phyloP scores from a whole-genome alignment of 225 moss, liverwort and hornwort species.

The Physcomitrellopsis africana region DNA sequence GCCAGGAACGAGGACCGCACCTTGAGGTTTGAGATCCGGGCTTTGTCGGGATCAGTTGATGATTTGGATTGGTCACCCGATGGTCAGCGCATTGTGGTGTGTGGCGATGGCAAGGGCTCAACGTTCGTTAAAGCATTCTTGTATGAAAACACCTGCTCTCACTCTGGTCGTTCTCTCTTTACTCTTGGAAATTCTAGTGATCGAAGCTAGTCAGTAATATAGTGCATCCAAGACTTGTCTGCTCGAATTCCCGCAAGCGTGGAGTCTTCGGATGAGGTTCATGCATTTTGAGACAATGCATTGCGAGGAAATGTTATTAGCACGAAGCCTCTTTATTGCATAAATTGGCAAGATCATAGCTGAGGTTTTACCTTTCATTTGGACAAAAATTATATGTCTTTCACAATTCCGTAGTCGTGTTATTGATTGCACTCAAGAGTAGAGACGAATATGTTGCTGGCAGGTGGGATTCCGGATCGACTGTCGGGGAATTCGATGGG shows the following conservation, averaged over 20 bases:
- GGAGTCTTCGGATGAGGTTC: neutral
- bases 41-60: constrained; percentile 80
- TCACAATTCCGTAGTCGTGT: neutral
- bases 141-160: constrained; percentile 37
- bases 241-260: neutral
- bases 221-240: neutral
- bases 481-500: constrained; percentile 92
- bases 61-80: constrained; percentile 92
- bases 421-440: neutral
- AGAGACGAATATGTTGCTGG: constrained; percentile 13
- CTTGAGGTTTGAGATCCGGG: constrained; percentile 84
- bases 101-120: constrained; percentile 94
- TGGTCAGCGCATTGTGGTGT: constrained; percentile 87
- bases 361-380: neutral
- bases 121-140: constrained; percentile 87
- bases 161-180: neutral
- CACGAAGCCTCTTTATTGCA: neutral
- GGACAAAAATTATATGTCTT: neutral
- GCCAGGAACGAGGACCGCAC: constrained; percentile 72
- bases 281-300: neutral
- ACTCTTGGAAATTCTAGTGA: neutral
- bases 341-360: constrained; percentile 2
- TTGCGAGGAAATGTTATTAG: neutral
- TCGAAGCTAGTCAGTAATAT: neutral
- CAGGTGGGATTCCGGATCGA: constrained; percentile 99